Conservation (phyloP, 352 stramenopile genomes). For the Phytophthora brassicae region DNA sequence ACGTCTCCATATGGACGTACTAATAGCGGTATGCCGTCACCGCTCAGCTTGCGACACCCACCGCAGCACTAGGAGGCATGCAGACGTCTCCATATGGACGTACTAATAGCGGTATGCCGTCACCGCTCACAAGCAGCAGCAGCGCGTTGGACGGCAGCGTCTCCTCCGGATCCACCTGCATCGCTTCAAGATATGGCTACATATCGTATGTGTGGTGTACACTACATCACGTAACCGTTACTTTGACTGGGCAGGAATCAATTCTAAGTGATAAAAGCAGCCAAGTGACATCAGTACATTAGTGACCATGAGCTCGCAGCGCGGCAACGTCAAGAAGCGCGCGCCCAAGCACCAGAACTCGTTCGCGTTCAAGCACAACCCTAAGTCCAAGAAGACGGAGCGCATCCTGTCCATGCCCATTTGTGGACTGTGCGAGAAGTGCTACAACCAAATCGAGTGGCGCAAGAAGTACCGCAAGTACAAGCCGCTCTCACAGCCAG, state of each 20-base stretch:
- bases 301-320: conserved; percentile 80
- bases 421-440: conserved; percentile 92
- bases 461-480: conserved; percentile 99
- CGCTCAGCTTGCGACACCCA: conserved; percentile 53
- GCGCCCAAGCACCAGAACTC: conserved; percentile 96
- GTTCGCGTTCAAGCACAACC: conserved; percentile 99
- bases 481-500: conserved; percentile 94
- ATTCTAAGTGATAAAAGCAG: not conserved
- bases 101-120: conserved; percentile 55
- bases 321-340: conserved; percentile 83
- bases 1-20: conserved; percentile 48
- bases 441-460: conserved; percentile 97
- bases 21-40: conserved; percentile 52
- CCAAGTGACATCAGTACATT: too few relatives aligned
- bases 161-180: conserved; percentile 20
- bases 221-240: too few relatives aligned
- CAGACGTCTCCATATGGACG: conserved; percentile 46
- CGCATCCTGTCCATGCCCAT: conserved; percentile 92
- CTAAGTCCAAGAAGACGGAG: conserved; percentile 97
- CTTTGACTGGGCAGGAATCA: conserved; percentile 24
- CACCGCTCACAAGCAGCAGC: conserved; percentile 47
- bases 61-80: conserved; percentile 41
- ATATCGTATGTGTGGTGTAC: conserved; percentile 9
- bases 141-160: conserved; percentile 32
- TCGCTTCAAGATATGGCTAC: conserved; percentile 38